Evolutionary conservation across 768 basidiomycete genomes (phyloP).

Genomic region (Leucocoprinus sp.): DNA sequence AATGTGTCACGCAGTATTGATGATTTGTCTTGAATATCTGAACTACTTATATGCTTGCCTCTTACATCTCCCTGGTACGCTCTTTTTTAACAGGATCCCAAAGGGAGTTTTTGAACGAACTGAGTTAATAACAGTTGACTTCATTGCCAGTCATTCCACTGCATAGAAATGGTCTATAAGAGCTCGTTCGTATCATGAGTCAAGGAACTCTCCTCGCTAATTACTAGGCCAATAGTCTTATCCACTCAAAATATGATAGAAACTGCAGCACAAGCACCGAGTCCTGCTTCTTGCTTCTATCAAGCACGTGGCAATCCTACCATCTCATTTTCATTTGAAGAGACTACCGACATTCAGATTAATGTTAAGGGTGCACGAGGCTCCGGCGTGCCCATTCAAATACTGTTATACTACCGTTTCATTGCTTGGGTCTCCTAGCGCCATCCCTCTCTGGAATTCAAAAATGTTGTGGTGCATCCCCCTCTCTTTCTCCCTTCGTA

Average conservation of each 20-base stretch:
- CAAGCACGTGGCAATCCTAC: conserved; percentile 8
- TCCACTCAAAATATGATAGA: background rate
- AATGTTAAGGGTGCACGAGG: conserved; percentile 23
- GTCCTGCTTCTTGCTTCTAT: background rate
- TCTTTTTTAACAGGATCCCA: too few relatives aligned
- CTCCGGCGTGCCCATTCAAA: conserved; percentile 27
- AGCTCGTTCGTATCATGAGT: background rate
- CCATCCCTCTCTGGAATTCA: conserved; percentile 14
- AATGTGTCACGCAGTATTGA: background rate
- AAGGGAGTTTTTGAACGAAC: too few relatives aligned
- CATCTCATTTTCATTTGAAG: conserved; percentile 1
- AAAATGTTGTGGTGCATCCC: conserved; percentile 27
- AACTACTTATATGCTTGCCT: background rate
- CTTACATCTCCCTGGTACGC: too few relatives aligned
- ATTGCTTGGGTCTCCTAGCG: background rate
- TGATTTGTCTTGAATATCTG: background rate
- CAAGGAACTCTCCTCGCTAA: background rate
- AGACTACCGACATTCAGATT: conserved; percentile 2
- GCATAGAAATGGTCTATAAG: too few relatives aligned
- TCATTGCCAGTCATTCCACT: too few relatives aligned
- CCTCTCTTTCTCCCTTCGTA: conserved; percentile 5
- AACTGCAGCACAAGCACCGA: conserved; percentile 3
- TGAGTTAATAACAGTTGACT: too few relatives aligned
- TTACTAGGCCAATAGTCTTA: background rate
- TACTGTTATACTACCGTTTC: conserved; percentile 6